Evolutionary conservation across 2,329 filamentous ascomycete genomes (phyloP).

Genomic region (Diaporthe citriasiana): DNA sequence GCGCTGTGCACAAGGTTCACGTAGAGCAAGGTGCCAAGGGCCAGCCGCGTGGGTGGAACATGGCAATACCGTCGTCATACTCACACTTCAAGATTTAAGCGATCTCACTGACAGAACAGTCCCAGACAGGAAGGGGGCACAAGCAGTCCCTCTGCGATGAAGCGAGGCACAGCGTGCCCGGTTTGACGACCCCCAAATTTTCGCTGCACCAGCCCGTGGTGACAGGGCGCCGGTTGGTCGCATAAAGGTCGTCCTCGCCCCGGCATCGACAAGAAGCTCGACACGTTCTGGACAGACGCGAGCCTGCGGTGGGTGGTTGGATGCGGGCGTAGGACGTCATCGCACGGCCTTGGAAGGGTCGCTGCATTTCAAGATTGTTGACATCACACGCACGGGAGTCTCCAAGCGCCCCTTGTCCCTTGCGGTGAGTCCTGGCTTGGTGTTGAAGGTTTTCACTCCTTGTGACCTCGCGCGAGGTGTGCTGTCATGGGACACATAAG

Average conservation of each 20-base stretch:
- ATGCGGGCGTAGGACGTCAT: not conserved
- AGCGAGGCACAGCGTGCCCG: not conserved
- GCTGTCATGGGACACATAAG: slow-evolving; percentile 11
- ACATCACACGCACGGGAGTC: not conserved
- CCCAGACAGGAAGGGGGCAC: slow-evolving; percentile 3
- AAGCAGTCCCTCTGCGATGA: not conserved
- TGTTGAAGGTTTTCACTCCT: not conserved
- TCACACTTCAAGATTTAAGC: not conserved
- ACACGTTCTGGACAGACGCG: slow-evolving; percentile 23
- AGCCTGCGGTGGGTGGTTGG: not conserved
- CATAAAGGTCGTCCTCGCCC: slow-evolving; percentile 7
- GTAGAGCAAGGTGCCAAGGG: not conserved
- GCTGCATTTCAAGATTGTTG: slow-evolving; percentile 27
- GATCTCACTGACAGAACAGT: not conserved
- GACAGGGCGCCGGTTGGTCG: slow-evolving; percentile 10
- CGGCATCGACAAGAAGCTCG: slow-evolving; percentile 25
- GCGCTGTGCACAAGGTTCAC: not conserved
- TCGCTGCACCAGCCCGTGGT: slow-evolving; percentile 5
- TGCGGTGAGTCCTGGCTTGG: not conserved
- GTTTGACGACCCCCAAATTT: slow-evolving; percentile 17
- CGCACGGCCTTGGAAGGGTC: not conserved
- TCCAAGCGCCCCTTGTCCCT: no score
- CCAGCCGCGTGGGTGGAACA: not conserved
- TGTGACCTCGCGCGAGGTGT: slow-evolving; percentile 10
- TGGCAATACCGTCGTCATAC: slow-evolving; percentile 19